Evolutionary conservation across 345 rosid genomes (phyloP).

Genomic region (Populus nigra): DNA sequence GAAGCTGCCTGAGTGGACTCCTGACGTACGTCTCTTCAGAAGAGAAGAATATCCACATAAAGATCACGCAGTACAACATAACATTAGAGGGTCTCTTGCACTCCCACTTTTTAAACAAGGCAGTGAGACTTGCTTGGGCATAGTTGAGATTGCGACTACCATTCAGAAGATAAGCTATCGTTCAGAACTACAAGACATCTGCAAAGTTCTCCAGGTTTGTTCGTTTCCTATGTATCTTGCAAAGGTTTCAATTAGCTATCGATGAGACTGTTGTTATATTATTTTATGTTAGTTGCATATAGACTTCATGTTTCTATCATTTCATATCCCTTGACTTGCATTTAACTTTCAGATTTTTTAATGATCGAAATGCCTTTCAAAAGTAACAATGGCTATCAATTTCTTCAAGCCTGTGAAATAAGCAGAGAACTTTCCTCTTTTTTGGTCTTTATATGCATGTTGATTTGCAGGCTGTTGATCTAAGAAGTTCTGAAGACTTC

Average conservation of each 20-base stretch:
- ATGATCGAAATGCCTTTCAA: not conserved
- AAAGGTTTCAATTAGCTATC: not conserved
- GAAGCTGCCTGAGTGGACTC: conserved; percentile 84
- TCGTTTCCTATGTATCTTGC: conserved; percentile 9
- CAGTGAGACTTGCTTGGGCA: conserved; percentile 68
- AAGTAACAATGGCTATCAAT: not conserved
- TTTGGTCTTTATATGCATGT: conserved; percentile 37
- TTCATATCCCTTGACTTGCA: not conserved
- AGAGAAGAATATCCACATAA: conserved; percentile 65
- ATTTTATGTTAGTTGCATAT: not conserved
- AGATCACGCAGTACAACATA: conserved; percentile 45
- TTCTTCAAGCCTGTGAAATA: not conserved
- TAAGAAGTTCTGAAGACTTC: conserved; percentile 55
- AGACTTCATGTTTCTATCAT: not conserved
- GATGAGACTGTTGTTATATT: not conserved
- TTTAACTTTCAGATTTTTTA: not conserved
- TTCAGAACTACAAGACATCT: conserved; percentile 55
- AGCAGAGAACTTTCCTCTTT: not conserved
- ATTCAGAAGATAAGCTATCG: conserved; percentile 54
- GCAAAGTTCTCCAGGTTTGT: conserved; percentile 79
- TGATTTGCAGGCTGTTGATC: conserved; percentile 59
- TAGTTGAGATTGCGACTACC: conserved; percentile 76
- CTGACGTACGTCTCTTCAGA: conserved; percentile 73
- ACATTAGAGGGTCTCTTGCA: conserved; percentile 72
- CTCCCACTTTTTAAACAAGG: conserved; percentile 71